These are phyloP conservation scores for Persicaria maculosa DNA, from an alignment of 148 eudicot genomes.

Conservation along the genomic window DNA sequence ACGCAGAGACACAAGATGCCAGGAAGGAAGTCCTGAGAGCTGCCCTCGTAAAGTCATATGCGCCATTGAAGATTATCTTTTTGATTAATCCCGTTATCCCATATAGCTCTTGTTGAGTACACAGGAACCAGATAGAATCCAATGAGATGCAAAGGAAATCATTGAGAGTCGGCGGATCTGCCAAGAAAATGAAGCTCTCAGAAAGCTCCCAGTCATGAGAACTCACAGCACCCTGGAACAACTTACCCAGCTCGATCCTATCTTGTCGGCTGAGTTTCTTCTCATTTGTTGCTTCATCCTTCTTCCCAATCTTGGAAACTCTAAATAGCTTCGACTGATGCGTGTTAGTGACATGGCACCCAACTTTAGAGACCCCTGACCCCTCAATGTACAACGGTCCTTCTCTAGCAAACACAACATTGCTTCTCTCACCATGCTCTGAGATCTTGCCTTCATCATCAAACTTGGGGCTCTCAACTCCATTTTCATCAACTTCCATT, in stretches of 20 bases:
- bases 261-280: conserved; percentile 83
- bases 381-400: conserved; percentile 46
- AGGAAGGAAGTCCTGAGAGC: conserved; percentile 96
- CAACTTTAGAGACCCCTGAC: conserved; percentile 19
- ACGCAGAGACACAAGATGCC: conserved; percentile 96
- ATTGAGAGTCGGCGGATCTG: conserved; percentile 76
- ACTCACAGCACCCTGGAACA: conserved; percentile 78
- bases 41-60: conserved; percentile 92
- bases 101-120: conserved; percentile 59
- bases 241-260: conserved; percentile 62
- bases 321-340: conserved; percentile 37
- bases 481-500: conserved; percentile 59
- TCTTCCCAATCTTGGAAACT: conserved; percentile 35
- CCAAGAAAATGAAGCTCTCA: conserved; percentile 60
- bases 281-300: conserved; percentile 30
- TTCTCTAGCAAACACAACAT: conserved; percentile 75
- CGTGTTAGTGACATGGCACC: conserved; percentile 46
- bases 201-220: conserved; percentile 80
- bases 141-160: conserved; percentile 89
- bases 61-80: conserved; percentile 67
- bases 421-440: conserved; percentile 62
- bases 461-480: conserved; percentile 19
- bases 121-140: conserved; percentile 91
- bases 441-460: conserved; percentile 29
- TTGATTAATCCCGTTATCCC: conserved; percentile 68